Percentiles rank a stretch among this genome's conserved stretches.
phyloP scores from a whole-genome alignment of 2,329 filamentous ascomycete species.

The Dactylella cylindrospora region DNA sequence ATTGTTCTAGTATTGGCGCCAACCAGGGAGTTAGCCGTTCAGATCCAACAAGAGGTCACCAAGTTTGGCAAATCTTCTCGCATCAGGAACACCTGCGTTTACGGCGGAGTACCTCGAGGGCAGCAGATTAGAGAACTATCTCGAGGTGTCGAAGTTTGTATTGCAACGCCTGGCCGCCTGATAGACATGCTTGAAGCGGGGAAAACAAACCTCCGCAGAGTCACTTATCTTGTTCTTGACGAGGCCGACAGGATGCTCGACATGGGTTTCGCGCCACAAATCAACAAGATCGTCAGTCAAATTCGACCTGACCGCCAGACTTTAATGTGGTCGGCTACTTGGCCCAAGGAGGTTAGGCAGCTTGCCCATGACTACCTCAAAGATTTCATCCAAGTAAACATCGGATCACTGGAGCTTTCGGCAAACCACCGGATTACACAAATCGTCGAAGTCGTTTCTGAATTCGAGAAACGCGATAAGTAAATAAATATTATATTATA shows the following conservation, averaged over 20 bases:
- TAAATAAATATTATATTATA: constrained; percentile 64
- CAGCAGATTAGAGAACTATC: constrained; percentile 93
- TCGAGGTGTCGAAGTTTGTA: constrained; percentile 96
- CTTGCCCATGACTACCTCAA: constrained; percentile 86
- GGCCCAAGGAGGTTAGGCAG: constrained; percentile 90
- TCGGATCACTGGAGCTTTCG: constrained; percentile 92
- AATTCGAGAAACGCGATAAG: constrained; percentile 92
- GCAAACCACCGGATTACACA: constrained; percentile 98
- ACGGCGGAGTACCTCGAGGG: constrained; percentile 97
- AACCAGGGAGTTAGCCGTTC: constrained; percentile 94
- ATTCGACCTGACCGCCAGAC: constrained; percentile 91
- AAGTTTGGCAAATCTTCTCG: constrained; percentile 98
- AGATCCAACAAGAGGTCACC: constrained; percentile 97
- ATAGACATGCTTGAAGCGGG: constrained; percentile 94
- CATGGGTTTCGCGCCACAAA: constrained; percentile 95
- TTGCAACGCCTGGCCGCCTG: constrained; percentile 94
- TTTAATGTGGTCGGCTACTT: constrained; percentile 93
- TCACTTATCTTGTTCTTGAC: constrained; percentile 92
- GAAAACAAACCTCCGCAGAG: constrained; percentile 81
- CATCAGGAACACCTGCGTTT: constrained; percentile 98
- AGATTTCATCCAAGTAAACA: constrained; percentile 98
- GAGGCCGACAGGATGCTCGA: constrained; percentile 99
- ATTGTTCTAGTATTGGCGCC: constrained; percentile 95
- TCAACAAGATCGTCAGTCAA: constrained; percentile 92
- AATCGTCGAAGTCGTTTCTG: constrained; percentile 81